Evolutionary conservation across 148 eudicot species (phyloP).

Genomic region (Fallopia convolvulus): DNA sequence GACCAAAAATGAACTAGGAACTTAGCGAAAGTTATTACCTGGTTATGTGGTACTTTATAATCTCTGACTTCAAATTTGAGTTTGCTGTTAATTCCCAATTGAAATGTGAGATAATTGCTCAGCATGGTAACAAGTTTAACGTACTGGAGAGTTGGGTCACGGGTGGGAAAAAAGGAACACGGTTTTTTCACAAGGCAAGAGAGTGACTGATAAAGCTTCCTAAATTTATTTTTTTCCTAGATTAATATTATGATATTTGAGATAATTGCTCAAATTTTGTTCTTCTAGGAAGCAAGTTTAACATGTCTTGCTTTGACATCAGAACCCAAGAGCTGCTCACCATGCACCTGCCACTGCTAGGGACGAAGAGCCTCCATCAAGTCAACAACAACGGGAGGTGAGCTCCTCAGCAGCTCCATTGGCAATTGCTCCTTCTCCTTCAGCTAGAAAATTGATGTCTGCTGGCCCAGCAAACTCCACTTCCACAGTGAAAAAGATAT

Average conservation of each 20-base stretch:
- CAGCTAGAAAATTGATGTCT: conserved; percentile 19
- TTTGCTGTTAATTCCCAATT: background rate
- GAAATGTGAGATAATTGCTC: background rate
- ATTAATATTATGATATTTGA: background rate
- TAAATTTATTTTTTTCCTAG: background rate
- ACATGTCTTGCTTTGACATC: conserved; percentile 6
- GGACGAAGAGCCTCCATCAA: conserved; percentile 37
- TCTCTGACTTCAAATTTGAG: background rate
- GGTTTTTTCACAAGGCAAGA: background rate
- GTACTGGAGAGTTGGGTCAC: background rate
- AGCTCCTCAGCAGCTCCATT: conserved; percentile 23
- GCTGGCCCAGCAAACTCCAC: conserved; percentile 19
- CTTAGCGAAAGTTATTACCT: background rate
- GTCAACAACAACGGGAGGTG: conserved; percentile 27
- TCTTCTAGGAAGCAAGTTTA: background rate
- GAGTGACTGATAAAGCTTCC: background rate
- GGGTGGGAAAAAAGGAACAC: background rate
- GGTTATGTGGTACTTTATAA: too few species aligned
- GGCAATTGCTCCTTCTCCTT: conserved; percentile 25
- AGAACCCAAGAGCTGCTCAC: conserved; percentile 47
- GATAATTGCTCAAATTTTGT: background rate
- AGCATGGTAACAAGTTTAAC: too few species aligned
- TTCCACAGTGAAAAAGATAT: conserved; percentile 1
- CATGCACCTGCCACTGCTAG: conserved; percentile 36
- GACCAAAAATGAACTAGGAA: background rate